Evolutionary conservation across 768 basidiomycete genomes (phyloP), one percentile per base, ranked within the genome.

Genomic region (Amanita muscaria): DNA sequence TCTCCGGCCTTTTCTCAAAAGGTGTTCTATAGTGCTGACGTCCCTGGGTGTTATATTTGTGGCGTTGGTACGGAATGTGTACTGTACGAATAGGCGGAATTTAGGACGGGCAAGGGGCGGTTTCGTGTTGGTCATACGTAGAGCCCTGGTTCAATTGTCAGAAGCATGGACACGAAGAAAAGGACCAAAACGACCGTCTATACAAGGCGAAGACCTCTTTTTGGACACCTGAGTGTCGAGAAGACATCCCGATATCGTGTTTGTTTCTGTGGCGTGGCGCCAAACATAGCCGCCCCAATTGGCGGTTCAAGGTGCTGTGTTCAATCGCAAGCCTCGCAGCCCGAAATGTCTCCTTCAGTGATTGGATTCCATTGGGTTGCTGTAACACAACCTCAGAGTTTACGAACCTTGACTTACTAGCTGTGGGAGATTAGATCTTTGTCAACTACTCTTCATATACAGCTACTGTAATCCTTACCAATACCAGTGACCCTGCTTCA

Each of bases 91-190:
- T 36, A 86, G 70, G 18, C 66, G 65, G 60, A 89, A 90, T 52
- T 79, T 86, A 29, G 73, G 65, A 40, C 71, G 82, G 1, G 79
- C 65, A 5, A 61, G 49, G 1, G 62, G 58, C 5, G 88, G 84
- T 63, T 90, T 90, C 14, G 73, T 70, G 42, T 66, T 71, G 14
- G 78, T 76, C 73, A 88, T 83, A 15, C 87, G 82, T 31, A 90
- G 72, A 22, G 85, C 86, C 25, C 88, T 90, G 43, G 10, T 27
- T 29, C 4, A 15, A 18, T 24, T n/a, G 19, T n/a, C 39, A 12
- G 32, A 15, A 36, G 30, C 22, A 12, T 40, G 18, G 5, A n/a
- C 2, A 41, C 24, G 25, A 22, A 25, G 30, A 14, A 23, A 19
- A 18, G n/a, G 29, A 29, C 24, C 18, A 25, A 32, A 30, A 47